Conservation (phyloP, 1,284 basidiomycete genomes). For the Ustilago nuda region DNA sequence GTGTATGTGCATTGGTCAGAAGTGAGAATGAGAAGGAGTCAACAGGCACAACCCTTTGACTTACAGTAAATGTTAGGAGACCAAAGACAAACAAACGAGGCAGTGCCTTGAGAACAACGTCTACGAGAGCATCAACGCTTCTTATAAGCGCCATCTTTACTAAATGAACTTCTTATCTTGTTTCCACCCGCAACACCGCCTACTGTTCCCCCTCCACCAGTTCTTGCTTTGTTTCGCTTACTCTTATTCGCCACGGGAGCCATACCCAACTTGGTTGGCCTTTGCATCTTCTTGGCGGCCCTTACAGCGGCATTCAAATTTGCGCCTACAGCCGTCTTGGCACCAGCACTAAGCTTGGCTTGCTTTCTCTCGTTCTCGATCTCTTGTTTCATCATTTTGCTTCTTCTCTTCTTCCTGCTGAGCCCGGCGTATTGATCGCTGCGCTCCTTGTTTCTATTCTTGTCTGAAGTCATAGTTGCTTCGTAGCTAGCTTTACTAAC, state of each 20-base stretch:
- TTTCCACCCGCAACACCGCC: constrained; percentile 3
- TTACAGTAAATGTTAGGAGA: no score
- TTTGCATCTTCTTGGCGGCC: constrained; percentile 60
- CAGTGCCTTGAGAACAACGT: neutral
- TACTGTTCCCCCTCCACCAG: neutral
- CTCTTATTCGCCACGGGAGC: constrained; percentile 32
- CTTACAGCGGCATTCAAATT: constrained; percentile 57
- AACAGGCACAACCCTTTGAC: no score
- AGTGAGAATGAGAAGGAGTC: no score
- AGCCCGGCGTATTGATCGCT: constrained; percentile 60
- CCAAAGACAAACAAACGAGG: neutral
- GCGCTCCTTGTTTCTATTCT: constrained; percentile 19
- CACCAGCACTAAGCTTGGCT: constrained; percentile 17
- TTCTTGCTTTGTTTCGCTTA: constrained; percentile 21
- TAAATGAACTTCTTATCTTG: constrained; percentile 51
- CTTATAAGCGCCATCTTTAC: constrained; percentile 39
- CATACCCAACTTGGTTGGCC: constrained; percentile 62
- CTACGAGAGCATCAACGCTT: constrained; percentile 17
- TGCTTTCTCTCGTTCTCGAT: constrained; percentile 51
- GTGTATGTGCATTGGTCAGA: no score
- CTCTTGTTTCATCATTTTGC: constrained; percentile 61
- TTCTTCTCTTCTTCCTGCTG: constrained; percentile 58
- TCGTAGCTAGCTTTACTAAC: constrained; percentile 52
- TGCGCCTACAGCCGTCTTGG: constrained; percentile 19
- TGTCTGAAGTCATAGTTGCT: constrained; percentile 47